phyloP scores from a whole-genome alignment of 1,284 basidiomycete genomes.

The Schizophyllum commune region DNA sequence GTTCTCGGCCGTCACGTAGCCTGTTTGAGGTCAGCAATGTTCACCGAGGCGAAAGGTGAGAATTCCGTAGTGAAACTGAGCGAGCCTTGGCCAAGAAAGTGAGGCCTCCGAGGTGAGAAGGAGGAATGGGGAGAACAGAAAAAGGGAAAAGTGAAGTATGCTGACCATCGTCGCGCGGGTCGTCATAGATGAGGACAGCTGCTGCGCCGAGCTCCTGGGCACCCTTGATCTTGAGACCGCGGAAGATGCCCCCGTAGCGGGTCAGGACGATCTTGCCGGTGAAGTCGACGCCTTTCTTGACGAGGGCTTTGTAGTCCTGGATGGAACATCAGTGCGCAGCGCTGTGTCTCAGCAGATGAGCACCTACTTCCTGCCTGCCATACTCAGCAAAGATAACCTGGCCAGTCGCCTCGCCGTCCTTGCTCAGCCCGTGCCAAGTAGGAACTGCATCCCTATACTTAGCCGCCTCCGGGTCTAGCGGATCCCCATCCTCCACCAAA shows the following conservation, averaged over 20 bases:
- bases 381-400: slow-evolving; percentile 79
- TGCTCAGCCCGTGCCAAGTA: slow-evolving; percentile 66
- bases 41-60: not conserved
- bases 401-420: slow-evolving; percentile 57
- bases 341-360: not conserved
- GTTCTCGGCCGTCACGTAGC: slow-evolving; percentile 71
- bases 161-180: slow-evolving; percentile 76
- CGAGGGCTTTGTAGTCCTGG: slow-evolving; percentile 62
- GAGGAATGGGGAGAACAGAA: not conserved
- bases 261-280: slow-evolving; percentile 78
- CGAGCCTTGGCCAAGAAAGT: too few species aligned
- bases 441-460: slow-evolving; percentile 52
- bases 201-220: slow-evolving; percentile 80
- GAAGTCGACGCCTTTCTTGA: slow-evolving; percentile 58
- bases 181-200: slow-evolving; percentile 77
- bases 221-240: slow-evolving; percentile 80
- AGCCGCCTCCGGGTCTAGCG: slow-evolving; percentile 53
- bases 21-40: not conserved
- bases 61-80: too few species aligned
- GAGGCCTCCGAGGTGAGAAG: not conserved
- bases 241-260: slow-evolving; percentile 77
- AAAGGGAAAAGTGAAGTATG: too few species aligned
- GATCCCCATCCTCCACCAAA: slow-evolving; percentile 62
- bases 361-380: slow-evolving; percentile 54
- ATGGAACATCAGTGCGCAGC: not conserved